These are phyloP conservation scores for Eucalyptus erythrocorys DNA, from an alignment of 345 rosid species.

Conservation along the genomic window DNA sequence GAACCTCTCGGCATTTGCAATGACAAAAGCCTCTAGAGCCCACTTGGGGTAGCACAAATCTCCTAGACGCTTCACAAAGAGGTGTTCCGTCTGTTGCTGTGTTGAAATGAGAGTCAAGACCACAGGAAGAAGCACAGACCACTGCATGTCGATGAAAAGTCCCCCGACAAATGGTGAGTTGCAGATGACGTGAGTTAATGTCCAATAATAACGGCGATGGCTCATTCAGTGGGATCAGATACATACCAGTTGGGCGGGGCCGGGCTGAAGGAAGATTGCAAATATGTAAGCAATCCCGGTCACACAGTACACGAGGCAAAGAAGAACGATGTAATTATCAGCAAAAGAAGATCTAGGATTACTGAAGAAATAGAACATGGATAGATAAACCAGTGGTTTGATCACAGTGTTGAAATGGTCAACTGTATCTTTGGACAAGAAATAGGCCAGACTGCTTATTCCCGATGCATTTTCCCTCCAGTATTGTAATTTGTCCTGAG, in stretches of 20 bases:
- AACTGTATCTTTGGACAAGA: constrained; percentile 64
- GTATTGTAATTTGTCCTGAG: constrained; percentile 61
- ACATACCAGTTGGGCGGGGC: constrained; percentile 79
- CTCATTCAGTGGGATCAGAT: background rate
- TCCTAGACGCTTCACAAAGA: constrained; percentile 32
- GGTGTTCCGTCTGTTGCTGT: constrained; percentile 36
- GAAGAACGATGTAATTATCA: constrained; percentile 55
- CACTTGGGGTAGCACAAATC: constrained; percentile 64
- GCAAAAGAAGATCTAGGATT: constrained; percentile 68
- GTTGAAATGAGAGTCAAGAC: constrained; percentile 65
- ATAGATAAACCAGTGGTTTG: constrained; percentile 76
- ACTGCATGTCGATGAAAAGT: constrained; percentile 19
- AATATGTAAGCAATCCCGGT: constrained; percentile 77
- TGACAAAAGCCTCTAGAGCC: constrained; percentile 76
- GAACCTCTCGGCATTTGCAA: constrained; percentile 68
- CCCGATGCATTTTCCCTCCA: constrained; percentile 76
- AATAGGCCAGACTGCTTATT: constrained; percentile 78
- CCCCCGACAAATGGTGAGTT: background rate
- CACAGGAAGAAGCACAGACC: constrained; percentile 81
- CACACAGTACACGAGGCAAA: constrained; percentile 80
- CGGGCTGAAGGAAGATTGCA: constrained; percentile 57
- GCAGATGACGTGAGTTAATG: background rate
- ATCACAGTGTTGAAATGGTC: constrained; percentile 59
- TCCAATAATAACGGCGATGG: background rate
- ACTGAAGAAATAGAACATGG: constrained; percentile 91